Base-by-base conservation (phyloP, 2,329 filamentous ascomycete species). In the Microsporum audouinii region DNA sequence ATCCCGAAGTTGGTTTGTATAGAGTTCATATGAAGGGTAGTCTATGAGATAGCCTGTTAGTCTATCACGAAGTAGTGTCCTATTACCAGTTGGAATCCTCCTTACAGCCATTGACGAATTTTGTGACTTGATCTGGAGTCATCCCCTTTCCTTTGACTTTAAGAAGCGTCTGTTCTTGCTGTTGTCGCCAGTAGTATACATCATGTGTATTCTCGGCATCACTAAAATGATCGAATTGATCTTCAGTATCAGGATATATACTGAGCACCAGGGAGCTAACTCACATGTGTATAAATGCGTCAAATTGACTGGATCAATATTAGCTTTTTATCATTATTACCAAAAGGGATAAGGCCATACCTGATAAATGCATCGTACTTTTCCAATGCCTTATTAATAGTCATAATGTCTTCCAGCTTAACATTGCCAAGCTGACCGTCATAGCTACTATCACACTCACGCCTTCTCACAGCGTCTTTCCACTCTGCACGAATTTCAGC, bases 111-210 rank as follows among this genome's bases (percentile, higher is more conserved):
- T 87, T 81, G 14, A 89, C 88, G 72, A 96, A 96, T 55, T 80
- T 78, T 61, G 84, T 78, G 49, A 96, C 89, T 71, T 92, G 82
- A 61, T 89, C 86, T 66, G 89, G 86, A 0, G 84, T 87, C 91
- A 96, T 96, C 34, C 89, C 91, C 0, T 79, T 81, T 0, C 88
- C 89, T 65, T 82, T 87, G 27, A 79, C 75, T 5, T 77, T 77
- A 29, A 88, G 82, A 67, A 96, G 78, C 62, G 82, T 82, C 56
- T 82, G 81, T 74, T 96, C 91, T 74, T 95, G 89, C 75, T 96
- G 80, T 66, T 85, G 77, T 12, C 91, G 84, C 91, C 91, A 96
- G 63, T 81, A 82, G 68, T 96, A 96, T 59, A 95, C 91, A 69
- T 85, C 91, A 58, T 79, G 78, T 3, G 84, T 79, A 66, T 94